Evolutionary conservation across 305 asterid species (phyloP), one percentile per base, ranked within the genome.

Genomic region (Ilex paraguariensis): DNA sequence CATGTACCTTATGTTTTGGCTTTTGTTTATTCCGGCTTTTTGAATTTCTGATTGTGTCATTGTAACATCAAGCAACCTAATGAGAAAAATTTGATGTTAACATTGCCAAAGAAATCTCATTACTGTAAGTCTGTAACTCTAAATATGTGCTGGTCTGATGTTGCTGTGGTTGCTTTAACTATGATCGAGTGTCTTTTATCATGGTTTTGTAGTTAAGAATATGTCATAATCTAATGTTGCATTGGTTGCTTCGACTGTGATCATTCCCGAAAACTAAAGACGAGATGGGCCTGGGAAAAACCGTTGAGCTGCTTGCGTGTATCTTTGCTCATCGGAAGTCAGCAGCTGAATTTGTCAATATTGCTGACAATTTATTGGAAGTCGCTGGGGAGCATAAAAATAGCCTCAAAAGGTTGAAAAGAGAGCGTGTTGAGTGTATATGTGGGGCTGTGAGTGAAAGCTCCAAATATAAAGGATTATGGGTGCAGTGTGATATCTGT

Each of bases 211-310:
- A 32, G 57, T 21, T 21, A 21, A 21, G 28, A 21, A 21, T 21
- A 16, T 51, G 67, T 53, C 13, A 66, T 66, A 49, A 63, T 67
- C 71, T 81, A 65, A 79, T 69, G 60, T 60, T 44, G 64, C 50
- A 66, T 66, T 66, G 63, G 58, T 67, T 68, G 45, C 69, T 72
- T 75, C 51, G 65, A 48, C 67, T 74, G 66, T 72, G 62, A 39
- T 70, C 70, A 72, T 65, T 66, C 57, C 64, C 77, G 59, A 31
- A 59, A 62, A 71, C 62, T 74, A 65, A 76, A 93, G 99, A 93
- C 74, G 99, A 93, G 82, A 93, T 93, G 97, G 97, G 99, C 61
- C 82, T 93, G 67, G 99, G 99, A 57, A 93, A 93, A 82, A 93
- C 99, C 57, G 83, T 93, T 77, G 99, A 93, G 84, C 87, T 93